Evolutionary conservation across 257 asterid genomes (phyloP).

Genomic region (Mentha longifolia): DNA sequence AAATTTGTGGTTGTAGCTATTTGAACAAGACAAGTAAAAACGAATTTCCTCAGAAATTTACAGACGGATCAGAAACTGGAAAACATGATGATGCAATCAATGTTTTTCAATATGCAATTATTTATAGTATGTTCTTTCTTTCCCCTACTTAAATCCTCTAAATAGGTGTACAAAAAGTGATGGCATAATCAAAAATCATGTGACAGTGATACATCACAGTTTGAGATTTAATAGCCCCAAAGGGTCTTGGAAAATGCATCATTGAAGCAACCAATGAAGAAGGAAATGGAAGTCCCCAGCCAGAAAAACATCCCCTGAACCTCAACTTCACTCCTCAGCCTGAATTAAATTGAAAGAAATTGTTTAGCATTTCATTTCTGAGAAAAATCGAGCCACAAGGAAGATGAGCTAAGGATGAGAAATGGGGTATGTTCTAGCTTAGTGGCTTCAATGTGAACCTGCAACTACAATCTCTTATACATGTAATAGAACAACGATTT

Average conservation of each 20-base stretch:
- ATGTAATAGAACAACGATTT: neutral
- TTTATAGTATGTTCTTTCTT: neutral
- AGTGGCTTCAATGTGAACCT: neutral
- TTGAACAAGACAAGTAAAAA: neutral
- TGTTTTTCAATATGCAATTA: neutral
- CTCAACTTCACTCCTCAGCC: slow-evolving; percentile 39
- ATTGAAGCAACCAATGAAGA: slow-evolving; percentile 15
- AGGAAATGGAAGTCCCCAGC: slow-evolving; percentile 14
- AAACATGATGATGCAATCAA: neutral
- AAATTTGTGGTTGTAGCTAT: neutral
- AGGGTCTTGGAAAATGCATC: slow-evolving; percentile 26
- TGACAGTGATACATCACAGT: slow-evolving; percentile 9
- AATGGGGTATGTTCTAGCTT: neutral
- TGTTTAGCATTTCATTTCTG: neutral
- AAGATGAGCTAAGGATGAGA: neutral
- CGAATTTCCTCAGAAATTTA: neutral
- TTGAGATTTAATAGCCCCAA: slow-evolving; percentile 19
- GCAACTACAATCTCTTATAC: too few relatives aligned
- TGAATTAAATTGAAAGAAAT: slow-evolving; percentile 26
- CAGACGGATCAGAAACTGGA: neutral
- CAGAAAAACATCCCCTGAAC: slow-evolving; percentile 5
- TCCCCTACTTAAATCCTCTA: neutral
- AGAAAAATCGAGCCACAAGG: neutral
- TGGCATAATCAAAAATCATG: slow-evolving; percentile 4
- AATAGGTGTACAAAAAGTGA: slow-evolving; percentile 20